These are phyloP conservation scores for Knoxdaviesia capensis DNA, from an alignment of 2,329 filamentous ascomycete genomes.

Conservation along the genomic window DNA sequence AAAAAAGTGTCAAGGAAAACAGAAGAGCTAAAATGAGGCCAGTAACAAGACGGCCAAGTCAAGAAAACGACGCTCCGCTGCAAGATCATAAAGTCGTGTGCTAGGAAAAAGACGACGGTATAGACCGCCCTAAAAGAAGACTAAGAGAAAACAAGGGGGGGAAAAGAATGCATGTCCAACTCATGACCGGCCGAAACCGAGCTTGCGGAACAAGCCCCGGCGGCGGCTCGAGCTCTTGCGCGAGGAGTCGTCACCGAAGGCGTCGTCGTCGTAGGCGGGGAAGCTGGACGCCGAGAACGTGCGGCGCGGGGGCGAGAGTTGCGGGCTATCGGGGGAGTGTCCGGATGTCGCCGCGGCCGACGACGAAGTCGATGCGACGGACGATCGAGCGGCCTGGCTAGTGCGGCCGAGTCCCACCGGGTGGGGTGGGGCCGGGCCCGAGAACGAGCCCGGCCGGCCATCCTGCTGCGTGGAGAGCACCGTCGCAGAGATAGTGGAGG, in stretches of 20 bases:
- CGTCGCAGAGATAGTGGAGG: background rate
- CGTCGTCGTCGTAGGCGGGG: background rate
- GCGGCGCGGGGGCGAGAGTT: no score
- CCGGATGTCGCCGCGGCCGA: background rate
- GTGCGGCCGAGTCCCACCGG: no score
- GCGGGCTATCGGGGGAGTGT: no score
- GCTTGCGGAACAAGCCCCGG: conserved; percentile 1
- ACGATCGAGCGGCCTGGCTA: no score
- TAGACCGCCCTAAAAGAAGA: background rate
- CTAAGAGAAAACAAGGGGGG: background rate
- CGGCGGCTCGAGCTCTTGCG: conserved; percentile 1
- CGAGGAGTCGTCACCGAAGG: background rate
- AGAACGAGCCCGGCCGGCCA: no score
- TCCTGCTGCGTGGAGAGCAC: no score
- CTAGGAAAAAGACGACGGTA: background rate
- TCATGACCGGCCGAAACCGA: background rate
- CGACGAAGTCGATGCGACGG: background rate
- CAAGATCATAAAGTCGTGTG: no score
- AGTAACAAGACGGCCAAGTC: background rate
- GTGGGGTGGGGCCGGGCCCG: no score
- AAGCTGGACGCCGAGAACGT: background rate
- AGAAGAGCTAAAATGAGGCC: background rate
- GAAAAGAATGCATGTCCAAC: background rate
- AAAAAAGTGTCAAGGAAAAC: background rate
- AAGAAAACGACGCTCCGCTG: no score